These are phyloP conservation scores for Dovyalis caffra DNA, from an alignment of 345 rosid species.

Conservation along the genomic window DNA sequence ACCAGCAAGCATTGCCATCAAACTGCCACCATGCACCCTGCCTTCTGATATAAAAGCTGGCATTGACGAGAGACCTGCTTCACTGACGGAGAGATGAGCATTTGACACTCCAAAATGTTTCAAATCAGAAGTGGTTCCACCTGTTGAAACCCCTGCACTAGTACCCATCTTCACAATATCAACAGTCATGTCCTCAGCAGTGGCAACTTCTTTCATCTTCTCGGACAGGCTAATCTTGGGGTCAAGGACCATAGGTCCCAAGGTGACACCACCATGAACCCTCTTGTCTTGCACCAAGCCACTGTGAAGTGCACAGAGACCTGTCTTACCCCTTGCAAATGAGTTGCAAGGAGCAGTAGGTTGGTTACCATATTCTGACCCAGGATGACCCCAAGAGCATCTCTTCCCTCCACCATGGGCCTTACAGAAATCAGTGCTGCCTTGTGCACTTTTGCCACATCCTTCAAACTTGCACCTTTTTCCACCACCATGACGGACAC, in stretches of 20 bases:
- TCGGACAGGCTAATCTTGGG: slow-evolving; percentile 43
- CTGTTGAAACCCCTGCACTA: slow-evolving; percentile 31
- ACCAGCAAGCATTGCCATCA: slow-evolving; percentile 65
- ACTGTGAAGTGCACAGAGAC: slow-evolving; percentile 85
- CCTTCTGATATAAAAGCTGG: slow-evolving; percentile 68
- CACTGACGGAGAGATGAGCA: slow-evolving; percentile 18
- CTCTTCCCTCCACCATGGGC: slow-evolving; percentile 98
- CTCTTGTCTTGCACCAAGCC: slow-evolving; percentile 77
- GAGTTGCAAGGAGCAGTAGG: slow-evolving; percentile 70
- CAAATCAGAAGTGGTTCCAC: slow-evolving; percentile 32
- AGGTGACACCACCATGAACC: slow-evolving; percentile 73
- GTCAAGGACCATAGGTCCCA: slow-evolving; percentile 56
- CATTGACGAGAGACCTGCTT: slow-evolving; percentile 25
- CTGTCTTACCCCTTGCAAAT: slow-evolving; percentile 82
- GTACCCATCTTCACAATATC: slow-evolving; percentile 40
- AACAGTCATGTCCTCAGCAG: slow-evolving; percentile 55
- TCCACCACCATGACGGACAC: slow-evolving; percentile 99
- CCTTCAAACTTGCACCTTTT: slow-evolving; percentile 85
- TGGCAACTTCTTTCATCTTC: slow-evolving; percentile 49
- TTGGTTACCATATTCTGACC: slow-evolving; percentile 58
- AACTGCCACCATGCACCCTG: slow-evolving; percentile 94
- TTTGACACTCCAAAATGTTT: slow-evolving; percentile 33
- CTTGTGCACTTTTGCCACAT: slow-evolving; percentile 96
- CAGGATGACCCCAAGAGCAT: slow-evolving; percentile 92
- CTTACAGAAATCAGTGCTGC: slow-evolving; percentile 94